These are phyloP conservation scores for Eragrostis tef DNA, from an alignment of 202 grass and related monocot genomes.

Conservation along the genomic window DNA sequence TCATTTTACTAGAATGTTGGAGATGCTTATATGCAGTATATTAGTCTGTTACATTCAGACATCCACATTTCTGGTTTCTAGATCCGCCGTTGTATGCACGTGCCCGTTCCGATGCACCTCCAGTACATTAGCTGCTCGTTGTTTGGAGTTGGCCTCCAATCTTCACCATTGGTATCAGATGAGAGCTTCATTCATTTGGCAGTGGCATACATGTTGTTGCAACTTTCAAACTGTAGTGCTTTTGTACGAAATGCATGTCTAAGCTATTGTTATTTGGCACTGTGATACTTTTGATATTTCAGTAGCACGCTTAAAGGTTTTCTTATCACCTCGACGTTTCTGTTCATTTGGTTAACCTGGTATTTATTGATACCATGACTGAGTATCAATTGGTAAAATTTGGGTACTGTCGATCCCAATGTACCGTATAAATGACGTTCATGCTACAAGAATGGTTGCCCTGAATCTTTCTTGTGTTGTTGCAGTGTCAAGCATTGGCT, in stretches of 20 bases:
- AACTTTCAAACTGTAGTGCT: neutral
- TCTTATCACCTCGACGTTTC: neutral
- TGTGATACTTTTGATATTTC: neutral
- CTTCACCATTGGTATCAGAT: neutral
- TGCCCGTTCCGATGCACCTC: neutral
- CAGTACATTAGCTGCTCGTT: neutral
- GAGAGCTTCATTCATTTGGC: neutral
- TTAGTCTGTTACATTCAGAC: no score
- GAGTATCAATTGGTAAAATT: neutral
- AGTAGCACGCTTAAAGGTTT: neutral
- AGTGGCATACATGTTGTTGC: neutral
- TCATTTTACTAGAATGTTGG: no score
- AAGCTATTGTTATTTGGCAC: neutral
- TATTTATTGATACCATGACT: neutral
- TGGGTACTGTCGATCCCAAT: neutral
- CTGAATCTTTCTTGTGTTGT: conserved; percentile 1
- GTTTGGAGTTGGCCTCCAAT: neutral
- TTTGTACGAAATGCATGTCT: neutral
- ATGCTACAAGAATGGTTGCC: conserved; percentile 1
- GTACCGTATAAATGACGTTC: neutral
- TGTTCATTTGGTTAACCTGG: neutral
- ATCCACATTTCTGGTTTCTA: neutral
- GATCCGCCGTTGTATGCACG: neutral
- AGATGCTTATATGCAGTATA: neutral
- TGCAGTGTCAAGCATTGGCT: conserved; percentile 27